These are phyloP conservation scores for Fusarium scirpi DNA, from an alignment of 2,329 filamentous ascomycete genomes.

Conservation along the genomic window DNA sequence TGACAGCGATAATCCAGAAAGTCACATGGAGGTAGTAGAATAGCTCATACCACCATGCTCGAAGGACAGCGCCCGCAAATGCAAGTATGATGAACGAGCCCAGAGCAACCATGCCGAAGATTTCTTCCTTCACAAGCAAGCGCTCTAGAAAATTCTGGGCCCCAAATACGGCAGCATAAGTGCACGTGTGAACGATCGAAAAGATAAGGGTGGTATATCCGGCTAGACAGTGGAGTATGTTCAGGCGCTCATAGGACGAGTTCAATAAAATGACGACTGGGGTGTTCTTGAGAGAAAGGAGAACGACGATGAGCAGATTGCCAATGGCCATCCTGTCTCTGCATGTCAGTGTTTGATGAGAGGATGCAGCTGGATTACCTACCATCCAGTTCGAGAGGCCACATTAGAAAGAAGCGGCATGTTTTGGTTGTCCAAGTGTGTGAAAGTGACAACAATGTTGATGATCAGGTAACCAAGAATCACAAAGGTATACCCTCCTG, in stretches of 20 bases:
- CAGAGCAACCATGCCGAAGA: constrained; percentile 63
- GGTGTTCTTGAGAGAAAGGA: constrained; percentile 69
- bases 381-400: constrained; percentile 56
- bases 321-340: constrained; percentile 53
- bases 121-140: constrained; percentile 54
- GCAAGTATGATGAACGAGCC: constrained; percentile 60
- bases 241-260: constrained; percentile 70
- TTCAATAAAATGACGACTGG: constrained; percentile 65
- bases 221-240: constrained; percentile 66
- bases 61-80: constrained; percentile 57
- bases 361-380: constrained; percentile 15
- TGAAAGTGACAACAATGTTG: constrained; percentile 52
- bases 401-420: constrained; percentile 51
- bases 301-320: constrained; percentile 65
- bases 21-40: constrained; percentile 66
- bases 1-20: constrained; percentile 62
- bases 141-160: constrained; percentile 42
- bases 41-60: constrained; percentile 65
- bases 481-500: constrained; percentile 50
- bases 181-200: constrained; percentile 59
- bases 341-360: neutral
- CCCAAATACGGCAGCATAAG: constrained; percentile 59
- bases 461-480: constrained; percentile 49
- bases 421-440: constrained; percentile 50
- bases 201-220: constrained; percentile 63